These are phyloP conservation scores for Rhodotorula taiwanensis DNA, from an alignment of 768 basidiomycete genomes.

Conservation along the genomic window DNA sequence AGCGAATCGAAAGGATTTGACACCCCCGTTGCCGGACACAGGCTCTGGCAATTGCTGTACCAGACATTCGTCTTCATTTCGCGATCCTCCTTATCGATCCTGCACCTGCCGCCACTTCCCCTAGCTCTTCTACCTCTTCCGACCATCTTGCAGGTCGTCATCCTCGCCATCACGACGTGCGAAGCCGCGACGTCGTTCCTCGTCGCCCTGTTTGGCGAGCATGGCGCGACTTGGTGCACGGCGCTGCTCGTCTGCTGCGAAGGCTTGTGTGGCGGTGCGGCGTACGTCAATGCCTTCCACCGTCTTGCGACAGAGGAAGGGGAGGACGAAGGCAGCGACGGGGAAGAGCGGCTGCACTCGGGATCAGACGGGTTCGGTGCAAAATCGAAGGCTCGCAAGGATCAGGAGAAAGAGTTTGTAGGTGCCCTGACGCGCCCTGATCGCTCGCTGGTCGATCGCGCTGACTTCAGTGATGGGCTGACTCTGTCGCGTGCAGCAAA, in stretches of 20 bases:
- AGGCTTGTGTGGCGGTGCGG: slow-evolving; percentile 84
- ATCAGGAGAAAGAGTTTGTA: slow-evolving; percentile 53
- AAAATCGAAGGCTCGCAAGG: slow-evolving; percentile 54
- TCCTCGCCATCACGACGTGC: slow-evolving; percentile 19
- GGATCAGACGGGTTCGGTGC: slow-evolving; percentile 37
- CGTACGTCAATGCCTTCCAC: slow-evolving; percentile 86
- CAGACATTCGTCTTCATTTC: slow-evolving; percentile 87
- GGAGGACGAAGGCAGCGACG: slow-evolving; percentile 52
- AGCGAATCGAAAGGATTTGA: background rate
- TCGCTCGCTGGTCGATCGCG: background rate
- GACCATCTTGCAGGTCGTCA: slow-evolving; percentile 45
- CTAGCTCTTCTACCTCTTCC: slow-evolving; percentile 63
- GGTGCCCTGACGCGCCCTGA: background rate
- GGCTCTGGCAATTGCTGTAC: slow-evolving; percentile 60
- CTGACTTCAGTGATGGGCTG: no score
- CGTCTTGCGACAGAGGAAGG: slow-evolving; percentile 57
- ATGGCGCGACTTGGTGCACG: slow-evolving; percentile 50
- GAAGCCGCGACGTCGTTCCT: slow-evolving; percentile 14
- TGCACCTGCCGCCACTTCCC: slow-evolving; percentile 71
- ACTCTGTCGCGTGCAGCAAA: slow-evolving; percentile 47
- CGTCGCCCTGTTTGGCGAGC: slow-evolving; percentile 40
- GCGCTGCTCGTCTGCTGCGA: slow-evolving; percentile 76
- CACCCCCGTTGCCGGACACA: slow-evolving; percentile 1
- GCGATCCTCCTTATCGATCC: slow-evolving; percentile 75
- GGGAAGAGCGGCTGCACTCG: slow-evolving; percentile 36